phyloP scores from a whole-genome alignment of 768 basidiomycete species.

The Cystofilobasidium bisporidii region DNA sequence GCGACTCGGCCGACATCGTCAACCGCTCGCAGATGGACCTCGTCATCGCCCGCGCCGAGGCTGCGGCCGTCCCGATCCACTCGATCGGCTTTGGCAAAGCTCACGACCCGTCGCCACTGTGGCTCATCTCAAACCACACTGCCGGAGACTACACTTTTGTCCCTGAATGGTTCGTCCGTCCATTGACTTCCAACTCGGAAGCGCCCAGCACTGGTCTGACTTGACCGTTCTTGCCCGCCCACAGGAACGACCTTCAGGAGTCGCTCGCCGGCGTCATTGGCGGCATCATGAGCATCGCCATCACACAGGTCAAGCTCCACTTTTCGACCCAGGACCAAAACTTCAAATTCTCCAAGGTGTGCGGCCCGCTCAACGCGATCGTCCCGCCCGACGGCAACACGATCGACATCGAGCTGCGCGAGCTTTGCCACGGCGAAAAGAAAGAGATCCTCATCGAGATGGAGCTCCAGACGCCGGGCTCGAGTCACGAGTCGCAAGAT shows the following conservation, averaged over 20 bases:
- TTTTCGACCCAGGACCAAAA: slow-evolving; percentile 83
- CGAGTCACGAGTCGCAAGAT: background rate
- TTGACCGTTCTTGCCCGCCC: background rate
- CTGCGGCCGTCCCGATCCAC: slow-evolving; percentile 85
- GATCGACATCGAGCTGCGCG: slow-evolving; percentile 88
- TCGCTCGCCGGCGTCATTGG: slow-evolving; percentile 90
- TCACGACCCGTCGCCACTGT: slow-evolving; percentile 93
- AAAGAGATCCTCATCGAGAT: slow-evolving; percentile 97
- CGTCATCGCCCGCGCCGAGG: slow-evolving; percentile 90
- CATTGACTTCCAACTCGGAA: background rate
- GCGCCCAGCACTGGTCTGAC: background rate
- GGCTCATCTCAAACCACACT: slow-evolving; percentile 98
- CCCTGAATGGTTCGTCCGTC: slow-evolving; percentile 26
- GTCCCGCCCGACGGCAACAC: slow-evolving; percentile 85
- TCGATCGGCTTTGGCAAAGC: slow-evolving; percentile 93
- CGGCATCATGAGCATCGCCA: slow-evolving; percentile 90
- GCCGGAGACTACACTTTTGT: slow-evolving; percentile 88
- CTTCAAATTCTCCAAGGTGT: slow-evolving; percentile 90
- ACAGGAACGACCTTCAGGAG: slow-evolving; percentile 70
- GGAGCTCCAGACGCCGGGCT: slow-evolving; percentile 48
- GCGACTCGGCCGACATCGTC: slow-evolving; percentile 83
- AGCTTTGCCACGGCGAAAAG: slow-evolving; percentile 88
- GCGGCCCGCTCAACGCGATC: slow-evolving; percentile 77
- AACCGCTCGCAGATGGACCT: slow-evolving; percentile 96
- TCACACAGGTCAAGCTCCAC: slow-evolving; percentile 88